Base-by-base conservation (phyloP, 805 yeast genomes). In the Dipodascopsis tothii region DNA sequence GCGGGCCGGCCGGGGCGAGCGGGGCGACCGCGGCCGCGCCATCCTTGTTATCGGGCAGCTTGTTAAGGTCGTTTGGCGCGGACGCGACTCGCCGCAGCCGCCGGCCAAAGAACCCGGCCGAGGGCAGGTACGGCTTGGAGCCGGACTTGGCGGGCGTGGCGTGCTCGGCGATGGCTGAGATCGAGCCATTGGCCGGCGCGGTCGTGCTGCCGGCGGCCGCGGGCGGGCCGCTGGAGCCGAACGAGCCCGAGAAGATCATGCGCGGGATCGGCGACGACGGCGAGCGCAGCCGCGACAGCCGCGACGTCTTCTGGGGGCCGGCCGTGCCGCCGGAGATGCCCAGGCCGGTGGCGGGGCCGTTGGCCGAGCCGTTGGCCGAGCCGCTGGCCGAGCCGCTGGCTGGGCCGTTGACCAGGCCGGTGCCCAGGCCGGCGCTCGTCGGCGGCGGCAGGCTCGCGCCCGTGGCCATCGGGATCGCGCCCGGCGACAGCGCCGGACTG, bases 21-120 rank as follows among this genome's bases (percentile, higher is more conserved):
- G n/a, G n/a, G n/a, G n/a, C n/a, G n/a, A n/a, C n/a, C n/a, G n/a
- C n/a, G n/a, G n/a, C n/a, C n/a, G n/a, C n/a, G 14, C 30, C 30
- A 25, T 25, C 30, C 9, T 14, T 25, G 11, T 25, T 25, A 25
- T 25, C 21, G 20, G 55, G 41, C 46, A 59, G 45, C 18, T 51
- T 52, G 41, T 74, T 70, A 21, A 76, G 57, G 6, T 73, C 82
- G 43, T 81, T 68, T 7, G 95, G 95, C 1, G 92, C 94, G 0
- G 95, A 84, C 0, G 94, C 88, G 1, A 83, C 94, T 49, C 94
- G 70, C 48, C 92, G 68, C 20, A 84, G 64, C 18, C 59, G 53
- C 17, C 61, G 43, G 4, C 56, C 54, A 40, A 60, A 56, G 4
- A 25, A 21, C 43, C 23, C 40, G 43, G 3, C 48, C 53, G 19